phyloP scores from a whole-genome alignment of 225 moss, liverwort and hornwort species.

The Lunularia cruciata region DNA sequence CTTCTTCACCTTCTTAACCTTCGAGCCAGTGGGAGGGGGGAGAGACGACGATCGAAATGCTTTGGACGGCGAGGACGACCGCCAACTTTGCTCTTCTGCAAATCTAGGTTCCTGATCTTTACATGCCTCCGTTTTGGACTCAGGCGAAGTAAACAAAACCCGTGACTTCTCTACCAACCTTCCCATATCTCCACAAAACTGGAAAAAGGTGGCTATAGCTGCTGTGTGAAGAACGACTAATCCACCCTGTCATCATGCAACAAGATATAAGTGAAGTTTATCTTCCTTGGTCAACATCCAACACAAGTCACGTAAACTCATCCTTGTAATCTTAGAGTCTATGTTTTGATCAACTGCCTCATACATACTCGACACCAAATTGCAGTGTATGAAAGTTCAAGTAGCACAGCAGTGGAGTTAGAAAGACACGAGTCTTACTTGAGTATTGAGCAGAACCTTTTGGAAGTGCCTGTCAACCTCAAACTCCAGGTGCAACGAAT shows the following conservation, averaged over 20 bases:
- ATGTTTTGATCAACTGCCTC: no score
- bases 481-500: constrained; percentile 57
- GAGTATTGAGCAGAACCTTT: constrained; percentile 48
- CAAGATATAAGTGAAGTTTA: no score
- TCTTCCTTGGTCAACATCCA: no score
- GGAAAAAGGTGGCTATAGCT: constrained; percentile 59
- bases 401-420: no score
- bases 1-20: constrained; percentile 38
- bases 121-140: not conserved
- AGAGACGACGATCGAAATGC: constrained; percentile 62
- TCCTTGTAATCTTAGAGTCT: no score
- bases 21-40: constrained; percentile 49
- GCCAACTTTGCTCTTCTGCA: constrained; percentile 30
- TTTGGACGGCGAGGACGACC: constrained; percentile 37
- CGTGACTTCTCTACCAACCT: constrained; percentile 19
- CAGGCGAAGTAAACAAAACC: not conserved
- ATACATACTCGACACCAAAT: no score
- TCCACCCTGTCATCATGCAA: constrained; percentile 59
- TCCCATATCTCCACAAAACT: constrained; percentile 47
- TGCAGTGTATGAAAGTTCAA: no score
- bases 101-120: not conserved
- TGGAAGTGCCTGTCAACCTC: constrained; percentile 56
- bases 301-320: no score
- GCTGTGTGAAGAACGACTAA: constrained; percentile 73
- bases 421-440: constrained; percentile 44